Evolutionary conservation across 495 filamentous ascomycete species (phyloP).

Genomic region (Cercophora sp.): DNA sequence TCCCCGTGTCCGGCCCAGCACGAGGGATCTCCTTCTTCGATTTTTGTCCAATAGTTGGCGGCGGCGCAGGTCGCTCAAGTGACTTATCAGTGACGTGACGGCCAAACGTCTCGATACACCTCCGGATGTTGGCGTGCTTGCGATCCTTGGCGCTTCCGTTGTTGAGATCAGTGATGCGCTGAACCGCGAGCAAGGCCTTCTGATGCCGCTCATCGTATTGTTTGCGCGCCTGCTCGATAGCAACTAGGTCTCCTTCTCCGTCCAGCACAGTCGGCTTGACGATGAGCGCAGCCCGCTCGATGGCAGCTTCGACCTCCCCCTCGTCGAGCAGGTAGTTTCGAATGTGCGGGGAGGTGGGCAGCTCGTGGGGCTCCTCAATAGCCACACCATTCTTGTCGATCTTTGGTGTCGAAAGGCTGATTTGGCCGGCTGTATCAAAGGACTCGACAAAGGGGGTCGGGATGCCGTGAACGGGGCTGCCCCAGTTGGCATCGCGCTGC

Average conservation of each 20-base stretch:
- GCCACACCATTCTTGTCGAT: conserved; percentile 35
- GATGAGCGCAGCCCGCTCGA: conserved; percentile 61
- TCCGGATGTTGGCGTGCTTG: conserved; percentile 71
- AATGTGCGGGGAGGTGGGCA: conserved; percentile 45
- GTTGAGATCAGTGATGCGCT: conserved; percentile 67
- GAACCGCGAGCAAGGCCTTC: conserved; percentile 61
- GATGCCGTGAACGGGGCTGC: conserved; percentile 74
- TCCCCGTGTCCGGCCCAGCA: conserved; percentile 85
- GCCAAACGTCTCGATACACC: conserved; percentile 84
- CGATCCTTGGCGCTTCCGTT: conserved; percentile 74
- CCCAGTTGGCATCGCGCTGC: conserved; percentile 56
- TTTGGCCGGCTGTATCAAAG: conserved; percentile 59
- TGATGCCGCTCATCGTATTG: conserved; percentile 44
- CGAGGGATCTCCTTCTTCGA: conserved; percentile 46
- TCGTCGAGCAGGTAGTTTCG: conserved; percentile 72
- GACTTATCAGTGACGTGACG: conserved; percentile 79
- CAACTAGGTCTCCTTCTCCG: conserved; percentile 41
- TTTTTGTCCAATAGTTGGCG: no score
- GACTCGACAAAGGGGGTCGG: conserved; percentile 79
- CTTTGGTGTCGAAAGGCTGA: conserved; percentile 26
- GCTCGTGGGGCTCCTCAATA: conserved; percentile 28
- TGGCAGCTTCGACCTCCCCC: conserved; percentile 57
- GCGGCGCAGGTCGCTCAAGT: conserved; percentile 51
- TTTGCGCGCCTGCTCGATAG: conserved; percentile 33
- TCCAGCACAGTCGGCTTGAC: conserved; percentile 54